Evolutionary conservation across 2,329 filamentous ascomycete genomes (phyloP), one percentile per base, ranked within the genome.

Genomic region (Cladobotryum mycophilum): DNA sequence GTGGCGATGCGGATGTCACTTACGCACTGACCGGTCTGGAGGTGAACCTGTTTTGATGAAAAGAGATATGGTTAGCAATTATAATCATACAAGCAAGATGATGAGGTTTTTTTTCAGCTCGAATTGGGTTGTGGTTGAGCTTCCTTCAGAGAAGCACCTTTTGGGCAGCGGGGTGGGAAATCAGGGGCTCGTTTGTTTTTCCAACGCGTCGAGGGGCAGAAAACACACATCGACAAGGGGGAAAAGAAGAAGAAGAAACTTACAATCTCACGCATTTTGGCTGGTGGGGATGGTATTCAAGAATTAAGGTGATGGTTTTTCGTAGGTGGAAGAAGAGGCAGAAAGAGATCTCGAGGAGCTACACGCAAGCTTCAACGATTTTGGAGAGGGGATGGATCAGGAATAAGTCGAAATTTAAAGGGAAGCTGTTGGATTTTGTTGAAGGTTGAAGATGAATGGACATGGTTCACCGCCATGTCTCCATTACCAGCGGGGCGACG

Each of bases 21-120:
- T 77, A 96, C 92, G 81, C 93, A 97, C 85, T 99, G 93, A 76
- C 93, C 93, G 82, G 93, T 99, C 81, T 99, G 93, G 67, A 99
- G 90, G 79, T 99, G 93, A 78, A 97, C 92, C 92, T 97, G 70
- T 80, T 3, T 67, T 89, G 69, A 78, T 67, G 60, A 59, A 60
- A 61, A 64, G 67, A 67, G 73, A 74, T 67, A 69, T 58, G 68
- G 81, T 85, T 77, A 87, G 84, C 75, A 64, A 67, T 67, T 63
- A 64, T 57, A 51, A 58, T 55, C 54, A 40, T 30, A 3, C 14
- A 36, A 37, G 22, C 8, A 37, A 20, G 20, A 20, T 20, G 20
- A 48, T 45, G 35, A 44, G 7, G 36, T 22, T 13, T 40, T 15
- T 36, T 17, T 11, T 36, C 25, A 48, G 14, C 6, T 44, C 41